A percentile compares a stretch with the other conserved stretches of the same genome.
Conservation (phyloP, 2,329 filamentous ascomycete genomes). For the Fusarium coicis region DNA sequence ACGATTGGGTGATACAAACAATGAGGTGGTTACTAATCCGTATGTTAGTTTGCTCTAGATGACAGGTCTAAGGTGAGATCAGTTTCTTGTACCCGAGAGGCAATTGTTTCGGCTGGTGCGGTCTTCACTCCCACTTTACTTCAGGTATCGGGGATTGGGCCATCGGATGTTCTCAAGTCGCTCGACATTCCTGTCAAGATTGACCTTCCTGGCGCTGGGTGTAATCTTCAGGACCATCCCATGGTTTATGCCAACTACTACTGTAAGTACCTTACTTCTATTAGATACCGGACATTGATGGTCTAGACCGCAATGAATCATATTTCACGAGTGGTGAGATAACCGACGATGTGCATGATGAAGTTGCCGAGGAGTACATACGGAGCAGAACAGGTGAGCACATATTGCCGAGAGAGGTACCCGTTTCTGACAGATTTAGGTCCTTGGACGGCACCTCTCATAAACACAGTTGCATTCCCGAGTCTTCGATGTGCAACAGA, state of each 20-base stretch:
- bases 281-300: neutral
- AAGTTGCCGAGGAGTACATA: constrained; percentile 13
- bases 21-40: neutral
- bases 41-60: neutral
- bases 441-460: constrained; percentile 23
- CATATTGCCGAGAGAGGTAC: neutral
- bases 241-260: constrained; percentile 18
- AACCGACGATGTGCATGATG: constrained; percentile 4
- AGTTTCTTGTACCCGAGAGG: constrained; percentile 1
- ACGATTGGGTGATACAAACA: too few relatives aligned
- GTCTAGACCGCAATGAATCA: constrained; percentile 9
- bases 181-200: constrained; percentile 6
- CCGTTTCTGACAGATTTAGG: neutral
- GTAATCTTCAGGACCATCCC: constrained; percentile 27
- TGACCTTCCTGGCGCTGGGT: constrained; percentile 14
- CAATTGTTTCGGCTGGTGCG: constrained; percentile 24
- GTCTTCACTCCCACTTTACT: constrained; percentile 20
- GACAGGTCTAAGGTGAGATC: neutral
- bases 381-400: constrained; percentile 9
- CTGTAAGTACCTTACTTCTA: neutral
- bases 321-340: constrained; percentile 15
- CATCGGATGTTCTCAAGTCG: neutral
- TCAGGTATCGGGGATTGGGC: constrained; percentile 26
- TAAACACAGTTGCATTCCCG: constrained; percentile 19
- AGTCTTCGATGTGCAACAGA: constrained; percentile 1